A percentile compares a stretch with the other conserved stretches of the same genome.
These are phyloP conservation scores for Gossypium aridum DNA, from an alignment of 441 rosid species.

Conservation along the genomic window DNA sequence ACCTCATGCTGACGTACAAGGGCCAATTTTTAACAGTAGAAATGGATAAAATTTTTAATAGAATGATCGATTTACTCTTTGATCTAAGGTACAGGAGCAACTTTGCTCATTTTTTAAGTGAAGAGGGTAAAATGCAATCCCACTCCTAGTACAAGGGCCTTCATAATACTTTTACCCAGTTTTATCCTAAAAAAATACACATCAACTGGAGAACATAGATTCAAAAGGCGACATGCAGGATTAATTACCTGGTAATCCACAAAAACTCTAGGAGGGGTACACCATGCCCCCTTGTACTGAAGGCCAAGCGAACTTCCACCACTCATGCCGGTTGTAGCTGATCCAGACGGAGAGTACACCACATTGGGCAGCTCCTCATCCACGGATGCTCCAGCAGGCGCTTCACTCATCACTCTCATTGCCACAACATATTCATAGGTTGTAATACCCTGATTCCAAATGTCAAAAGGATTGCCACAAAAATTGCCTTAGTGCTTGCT, in stretches of 20 bases:
- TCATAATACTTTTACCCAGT: too few species aligned
- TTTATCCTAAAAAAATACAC: background rate
- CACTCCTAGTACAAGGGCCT: too few species aligned
- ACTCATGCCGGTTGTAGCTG: constrained; percentile 68
- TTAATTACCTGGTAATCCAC: constrained; percentile 64
- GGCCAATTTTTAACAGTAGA: too few species aligned
- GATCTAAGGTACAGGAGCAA: too few species aligned
- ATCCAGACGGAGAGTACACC: constrained; percentile 60
- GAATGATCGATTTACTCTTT: too few species aligned
- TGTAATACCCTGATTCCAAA: constrained; percentile 48
- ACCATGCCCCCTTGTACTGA: constrained; percentile 69
- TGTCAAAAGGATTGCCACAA: background rate
- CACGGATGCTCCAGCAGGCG: constrained; percentile 56
- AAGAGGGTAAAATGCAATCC: too few species aligned
- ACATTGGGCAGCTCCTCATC: constrained; percentile 56
- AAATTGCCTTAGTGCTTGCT: background rate
- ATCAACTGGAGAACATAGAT: background rate
- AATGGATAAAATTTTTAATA: too few species aligned
- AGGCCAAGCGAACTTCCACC: constrained; percentile 70
- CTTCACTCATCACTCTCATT: constrained; percentile 76
- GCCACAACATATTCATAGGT: constrained; percentile 79
- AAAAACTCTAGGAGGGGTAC: constrained; percentile 77
- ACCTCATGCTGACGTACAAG: too few species aligned
- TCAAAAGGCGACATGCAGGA: background rate
- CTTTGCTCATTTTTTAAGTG: too few species aligned